phyloP scores from a whole-genome alignment of 208 protist genomes.

The Leishmania tarentolae region DNA sequence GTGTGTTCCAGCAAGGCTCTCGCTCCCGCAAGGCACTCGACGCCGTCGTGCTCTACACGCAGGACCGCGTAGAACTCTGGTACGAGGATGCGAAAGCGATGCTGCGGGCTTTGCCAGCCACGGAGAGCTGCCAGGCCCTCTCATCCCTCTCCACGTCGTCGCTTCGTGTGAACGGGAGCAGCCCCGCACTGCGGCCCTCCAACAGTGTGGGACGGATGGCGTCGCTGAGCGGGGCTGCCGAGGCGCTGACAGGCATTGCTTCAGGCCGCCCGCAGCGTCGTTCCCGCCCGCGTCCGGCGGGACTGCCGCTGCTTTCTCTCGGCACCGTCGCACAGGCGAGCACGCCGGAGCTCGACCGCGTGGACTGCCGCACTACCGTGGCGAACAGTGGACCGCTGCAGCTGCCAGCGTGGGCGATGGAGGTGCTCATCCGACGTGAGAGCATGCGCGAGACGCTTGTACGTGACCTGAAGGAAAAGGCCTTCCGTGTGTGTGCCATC shows the following conservation, averaged over 20 bases:
- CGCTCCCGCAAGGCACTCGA: constrained; percentile 30
- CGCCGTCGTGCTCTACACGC: constrained; percentile 30
- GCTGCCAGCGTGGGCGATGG: constrained; percentile 37
- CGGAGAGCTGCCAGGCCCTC: neutral
- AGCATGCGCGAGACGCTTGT: constrained; percentile 63
- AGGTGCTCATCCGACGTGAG: constrained; percentile 46
- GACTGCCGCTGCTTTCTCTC: constrained; percentile 15
- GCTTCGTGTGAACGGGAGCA: constrained; percentile 12
- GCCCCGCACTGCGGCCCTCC: constrained; percentile 13
- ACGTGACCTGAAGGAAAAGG: constrained; percentile 48
- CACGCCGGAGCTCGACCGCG: constrained; percentile 16
- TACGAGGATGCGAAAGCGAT: constrained; percentile 30
- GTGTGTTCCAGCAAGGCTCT: constrained; percentile 27
- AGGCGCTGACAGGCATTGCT: constrained; percentile 2
- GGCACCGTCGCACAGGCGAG: constrained; percentile 6
- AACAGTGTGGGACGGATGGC: constrained; percentile 8
- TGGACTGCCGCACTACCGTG: constrained; percentile 8
- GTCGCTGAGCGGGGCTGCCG: neutral
- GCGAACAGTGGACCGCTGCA: constrained; percentile 10
- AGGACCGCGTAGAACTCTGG: constrained; percentile 22
- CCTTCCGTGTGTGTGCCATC: constrained; percentile 51
- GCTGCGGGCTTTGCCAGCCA: constrained; percentile 29
- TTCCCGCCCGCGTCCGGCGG: constrained; percentile 5
- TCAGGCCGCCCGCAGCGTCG: neutral
- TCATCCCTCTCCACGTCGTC: constrained; percentile 26